phyloP scores from a whole-genome alignment of 1,284 basidiomycete species.

The Amylostereum chailletii region DNA sequence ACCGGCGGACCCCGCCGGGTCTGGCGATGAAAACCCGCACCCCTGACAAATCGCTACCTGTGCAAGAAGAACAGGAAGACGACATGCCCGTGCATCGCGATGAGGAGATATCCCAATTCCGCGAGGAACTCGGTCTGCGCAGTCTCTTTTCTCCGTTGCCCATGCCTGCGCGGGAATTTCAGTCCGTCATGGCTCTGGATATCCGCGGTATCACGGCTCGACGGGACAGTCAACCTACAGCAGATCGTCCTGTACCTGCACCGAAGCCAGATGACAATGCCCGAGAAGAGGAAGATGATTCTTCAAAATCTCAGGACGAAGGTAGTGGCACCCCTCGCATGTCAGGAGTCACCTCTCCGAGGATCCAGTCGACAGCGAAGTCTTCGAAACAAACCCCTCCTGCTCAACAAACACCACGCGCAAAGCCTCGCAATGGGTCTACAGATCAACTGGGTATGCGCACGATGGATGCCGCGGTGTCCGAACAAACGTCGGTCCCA shows the following conservation, averaged over 20 bases:
- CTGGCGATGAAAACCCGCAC: neutral
- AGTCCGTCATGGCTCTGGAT: no score
- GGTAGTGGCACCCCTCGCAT: conserved; percentile 64
- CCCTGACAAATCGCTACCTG: neutral
- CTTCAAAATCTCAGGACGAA: conserved; percentile 23
- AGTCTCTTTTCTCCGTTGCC: no score
- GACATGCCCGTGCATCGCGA: neutral
- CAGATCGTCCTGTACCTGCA: no score
- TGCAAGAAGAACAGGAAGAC: neutral
- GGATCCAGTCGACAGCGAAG: no score
- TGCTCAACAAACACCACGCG: conserved; percentile 8
- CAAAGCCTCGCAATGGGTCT: conserved; percentile 35
- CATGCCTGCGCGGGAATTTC: no score
- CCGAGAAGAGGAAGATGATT: no score
- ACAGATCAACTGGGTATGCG: conserved; percentile 56
- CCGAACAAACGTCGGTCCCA: conserved; percentile 30
- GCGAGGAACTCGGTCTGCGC: no score
- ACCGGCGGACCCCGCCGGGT: neutral
- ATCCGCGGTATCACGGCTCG: no score
- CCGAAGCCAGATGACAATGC: no score
- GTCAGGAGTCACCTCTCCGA: conserved; percentile 45
- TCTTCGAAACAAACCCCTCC: no score
- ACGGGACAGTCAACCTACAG: no score
- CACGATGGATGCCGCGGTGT: conserved; percentile 45
- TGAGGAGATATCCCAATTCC: no score